These are phyloP conservation scores for Phytophthora syringae DNA, from an alignment of 352 stramenopile genomes.

Conservation along the genomic window DNA sequence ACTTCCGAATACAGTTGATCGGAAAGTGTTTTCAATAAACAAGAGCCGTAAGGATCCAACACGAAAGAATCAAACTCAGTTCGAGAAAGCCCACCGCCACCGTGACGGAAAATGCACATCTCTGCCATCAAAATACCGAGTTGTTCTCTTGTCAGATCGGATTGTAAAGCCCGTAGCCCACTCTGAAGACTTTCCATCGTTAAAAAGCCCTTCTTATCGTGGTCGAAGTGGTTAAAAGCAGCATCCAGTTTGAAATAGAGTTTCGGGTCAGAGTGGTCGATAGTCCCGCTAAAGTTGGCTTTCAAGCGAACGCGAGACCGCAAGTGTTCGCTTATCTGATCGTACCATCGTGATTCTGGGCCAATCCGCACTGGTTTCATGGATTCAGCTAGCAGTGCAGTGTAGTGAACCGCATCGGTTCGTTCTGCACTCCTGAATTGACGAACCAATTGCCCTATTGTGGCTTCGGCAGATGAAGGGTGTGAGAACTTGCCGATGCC, in stretches of 20 bases:
- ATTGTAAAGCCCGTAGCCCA: conserved; percentile 57
- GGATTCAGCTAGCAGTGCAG: conserved; percentile 36
- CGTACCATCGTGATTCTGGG: conserved; percentile 29
- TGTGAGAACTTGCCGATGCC: conserved; percentile 33
- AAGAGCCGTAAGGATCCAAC: conserved; percentile 54
- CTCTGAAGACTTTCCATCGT: conserved; percentile 34
- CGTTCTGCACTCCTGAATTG: conserved; percentile 43
- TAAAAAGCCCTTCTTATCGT: conserved; percentile 56
- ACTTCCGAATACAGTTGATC: conserved; percentile 38
- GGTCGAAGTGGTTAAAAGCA: conserved; percentile 78
- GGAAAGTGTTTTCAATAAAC: conserved; percentile 44
- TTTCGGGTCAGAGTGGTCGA: conserved; percentile 28
- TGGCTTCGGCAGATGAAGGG: conserved; percentile 33
- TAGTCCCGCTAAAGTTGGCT: conserved; percentile 36
- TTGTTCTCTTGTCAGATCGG: conserved; percentile 44
- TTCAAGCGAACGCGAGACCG: conserved; percentile 51
- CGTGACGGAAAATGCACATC: conserved; percentile 57
- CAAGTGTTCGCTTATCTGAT: conserved; percentile 44
- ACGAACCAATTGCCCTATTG: conserved; percentile 64
- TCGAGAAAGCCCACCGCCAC: conserved; percentile 49
- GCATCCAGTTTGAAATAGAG: conserved; percentile 49
- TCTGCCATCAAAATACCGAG: conserved; percentile 40
- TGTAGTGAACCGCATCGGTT: conserved; percentile 51
- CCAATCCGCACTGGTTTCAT: conserved; percentile 1
- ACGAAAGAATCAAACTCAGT: conserved; percentile 86